A percentile compares a stretch with the other conserved stretches of the same genome.
phyloP scores from a whole-genome alignment of 1,284 basidiomycete genomes.

The Cryptococcus deneoformans region DNA sequence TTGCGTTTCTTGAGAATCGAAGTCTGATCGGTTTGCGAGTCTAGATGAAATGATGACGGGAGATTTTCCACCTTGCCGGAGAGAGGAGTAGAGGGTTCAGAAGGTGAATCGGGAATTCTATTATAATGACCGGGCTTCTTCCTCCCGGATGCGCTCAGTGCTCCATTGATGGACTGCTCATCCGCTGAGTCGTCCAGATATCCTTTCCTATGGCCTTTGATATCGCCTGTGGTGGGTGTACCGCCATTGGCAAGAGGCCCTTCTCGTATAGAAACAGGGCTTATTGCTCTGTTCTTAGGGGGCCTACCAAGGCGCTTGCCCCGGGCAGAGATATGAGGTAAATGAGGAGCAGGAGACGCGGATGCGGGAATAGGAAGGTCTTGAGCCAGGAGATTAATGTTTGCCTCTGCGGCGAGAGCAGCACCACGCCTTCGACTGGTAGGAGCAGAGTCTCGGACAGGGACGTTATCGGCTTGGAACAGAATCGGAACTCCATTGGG shows the following conservation, averaged over 20 bases:
- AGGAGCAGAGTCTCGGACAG: constrained; percentile 57
- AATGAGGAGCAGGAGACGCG: constrained; percentile 45
- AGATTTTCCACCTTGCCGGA: neutral
- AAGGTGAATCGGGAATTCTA: constrained; percentile 20
- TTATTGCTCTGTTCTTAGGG: constrained; percentile 16
- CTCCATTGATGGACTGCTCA: neutral
- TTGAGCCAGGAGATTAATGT: constrained; percentile 47
- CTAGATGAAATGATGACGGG: neutral
- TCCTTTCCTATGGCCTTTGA: constrained; percentile 22
- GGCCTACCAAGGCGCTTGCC: constrained; percentile 11
- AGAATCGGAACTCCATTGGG: constrained; percentile 28
- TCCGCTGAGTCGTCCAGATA: constrained; percentile 29
- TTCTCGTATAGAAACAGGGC: constrained; percentile 28
- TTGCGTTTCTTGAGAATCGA: constrained; percentile 1
- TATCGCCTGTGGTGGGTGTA: neutral
- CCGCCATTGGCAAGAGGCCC: constrained; percentile 22
- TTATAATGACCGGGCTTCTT: constrained; percentile 23
- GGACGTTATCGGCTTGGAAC: constrained; percentile 22
- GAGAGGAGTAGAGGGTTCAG: constrained; percentile 6
- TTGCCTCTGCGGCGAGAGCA: constrained; percentile 69
- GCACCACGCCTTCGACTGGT: constrained; percentile 69
- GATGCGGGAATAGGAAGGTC: constrained; percentile 52
- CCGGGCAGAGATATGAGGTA: constrained; percentile 20
- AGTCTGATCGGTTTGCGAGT: too few species aligned
- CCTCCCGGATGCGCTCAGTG: constrained; percentile 8